phyloP scores from a whole-genome alignment of 257 asterid species.

The Forsythia viridissima region DNA sequence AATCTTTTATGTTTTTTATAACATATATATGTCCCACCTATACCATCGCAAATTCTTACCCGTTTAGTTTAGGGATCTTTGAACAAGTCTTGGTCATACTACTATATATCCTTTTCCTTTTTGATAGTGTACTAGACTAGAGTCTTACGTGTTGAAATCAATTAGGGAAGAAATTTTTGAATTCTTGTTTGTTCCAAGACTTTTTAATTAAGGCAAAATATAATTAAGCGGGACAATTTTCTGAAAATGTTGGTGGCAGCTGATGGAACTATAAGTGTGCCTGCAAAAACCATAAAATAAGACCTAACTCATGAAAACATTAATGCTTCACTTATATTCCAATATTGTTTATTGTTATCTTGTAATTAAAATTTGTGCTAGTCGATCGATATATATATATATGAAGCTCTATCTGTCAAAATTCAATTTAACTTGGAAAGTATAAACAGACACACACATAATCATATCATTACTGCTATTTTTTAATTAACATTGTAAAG shows the following conservation, averaged over 20 bases:
- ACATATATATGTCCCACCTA: not conserved
- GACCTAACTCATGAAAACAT: not conserved
- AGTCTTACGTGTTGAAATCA: not conserved
- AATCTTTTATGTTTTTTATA: not conserved
- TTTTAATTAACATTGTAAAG: not conserved
- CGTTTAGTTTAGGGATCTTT: not conserved
- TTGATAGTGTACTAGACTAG: not conserved
- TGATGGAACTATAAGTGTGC: not conserved
- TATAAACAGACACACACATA: not conserved
- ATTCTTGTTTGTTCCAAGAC: not conserved
- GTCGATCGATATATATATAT: not conserved
- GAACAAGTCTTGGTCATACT: not conserved
- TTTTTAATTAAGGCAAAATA: not conserved
- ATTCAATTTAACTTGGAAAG: not conserved
- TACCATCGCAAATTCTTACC: not conserved
- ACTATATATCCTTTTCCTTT: not conserved
- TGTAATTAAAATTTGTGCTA: not conserved
- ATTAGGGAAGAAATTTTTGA: not conserved
- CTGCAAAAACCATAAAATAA: not conserved
- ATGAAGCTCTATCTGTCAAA: not conserved
- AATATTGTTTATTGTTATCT: too few species aligned
- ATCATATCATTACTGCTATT: not conserved
- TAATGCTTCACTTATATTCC: not conserved
- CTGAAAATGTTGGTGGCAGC: constrained; percentile 1
- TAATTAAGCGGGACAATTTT: not conserved